Percentiles rank a stretch among this genome's conserved stretches.
These are phyloP conservation scores for Penicillium aurantiogriseum DNA, from an alignment of 2,329 filamentous ascomycete genomes.

Conservation along the genomic window DNA sequence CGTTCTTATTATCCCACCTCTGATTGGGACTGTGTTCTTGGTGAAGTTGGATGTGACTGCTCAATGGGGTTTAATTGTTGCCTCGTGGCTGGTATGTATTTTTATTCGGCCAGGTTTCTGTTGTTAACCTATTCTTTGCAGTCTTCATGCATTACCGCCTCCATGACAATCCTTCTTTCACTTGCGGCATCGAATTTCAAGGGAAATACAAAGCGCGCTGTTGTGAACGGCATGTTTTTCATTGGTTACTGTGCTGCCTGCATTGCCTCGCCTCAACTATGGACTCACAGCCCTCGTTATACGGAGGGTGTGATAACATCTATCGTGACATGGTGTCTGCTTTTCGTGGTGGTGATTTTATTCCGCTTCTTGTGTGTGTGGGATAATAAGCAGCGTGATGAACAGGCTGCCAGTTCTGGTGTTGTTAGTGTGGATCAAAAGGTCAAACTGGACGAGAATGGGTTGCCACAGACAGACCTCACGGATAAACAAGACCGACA, in stretches of 20 bases:
- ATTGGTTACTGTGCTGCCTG: slow-evolving; percentile 51
- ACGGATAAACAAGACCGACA: slow-evolving; percentile 15
- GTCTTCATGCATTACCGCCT: slow-evolving; percentile 46
- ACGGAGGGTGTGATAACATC: slow-evolving; percentile 48
- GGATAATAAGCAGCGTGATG: slow-evolving; percentile 19
- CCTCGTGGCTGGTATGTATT: slow-evolving; percentile 46
- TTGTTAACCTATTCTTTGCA: slow-evolving; percentile 4
- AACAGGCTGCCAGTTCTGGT: not conserved
- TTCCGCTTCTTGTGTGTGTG: slow-evolving; percentile 15
- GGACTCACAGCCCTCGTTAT: slow-evolving; percentile 46
- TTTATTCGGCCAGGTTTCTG: not conserved
- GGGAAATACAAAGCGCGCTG: slow-evolving; percentile 52
- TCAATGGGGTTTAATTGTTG: slow-evolving; percentile 51
- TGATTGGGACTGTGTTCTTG: slow-evolving; percentile 48
- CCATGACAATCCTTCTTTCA: slow-evolving; percentile 45
- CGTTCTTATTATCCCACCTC: slow-evolving; percentile 43
- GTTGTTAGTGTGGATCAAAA: not conserved
- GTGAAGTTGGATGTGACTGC: slow-evolving; percentile 41
- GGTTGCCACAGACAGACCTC: slow-evolving; percentile 12
- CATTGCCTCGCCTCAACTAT: slow-evolving; percentile 51
- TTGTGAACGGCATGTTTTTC: slow-evolving; percentile 52
- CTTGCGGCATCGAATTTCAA: slow-evolving; percentile 52
- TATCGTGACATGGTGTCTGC: slow-evolving; percentile 28
- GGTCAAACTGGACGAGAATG: slow-evolving; percentile 14
- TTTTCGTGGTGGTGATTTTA: slow-evolving; percentile 14